These are phyloP conservation scores for Cryphonectria radicalis DNA, from an alignment of 2,329 filamentous ascomycete species.

Conservation along the genomic window DNA sequence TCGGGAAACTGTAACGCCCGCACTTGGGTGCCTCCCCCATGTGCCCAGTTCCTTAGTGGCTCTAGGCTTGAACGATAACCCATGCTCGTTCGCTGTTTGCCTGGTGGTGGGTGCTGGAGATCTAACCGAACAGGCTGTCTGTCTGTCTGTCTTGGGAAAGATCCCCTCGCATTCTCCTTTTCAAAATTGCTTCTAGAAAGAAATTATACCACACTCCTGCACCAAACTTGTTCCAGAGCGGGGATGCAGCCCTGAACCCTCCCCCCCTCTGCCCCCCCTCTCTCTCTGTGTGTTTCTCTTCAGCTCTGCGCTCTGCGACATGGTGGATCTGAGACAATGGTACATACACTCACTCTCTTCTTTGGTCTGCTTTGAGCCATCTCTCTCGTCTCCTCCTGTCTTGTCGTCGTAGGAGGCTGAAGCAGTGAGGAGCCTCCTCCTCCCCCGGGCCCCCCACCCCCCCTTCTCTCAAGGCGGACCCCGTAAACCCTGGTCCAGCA, in stretches of 20 bases:
- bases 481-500: neutral
- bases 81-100: neutral
- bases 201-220: neutral
- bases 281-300: neutral
- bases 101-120: neutral
- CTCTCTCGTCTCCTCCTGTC: neutral
- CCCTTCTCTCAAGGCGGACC: neutral
- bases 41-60: neutral
- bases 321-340: neutral
- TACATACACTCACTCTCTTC: neutral
- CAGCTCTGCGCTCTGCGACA: neutral
- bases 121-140: neutral
- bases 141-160: no score
- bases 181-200: slow-evolving; percentile 10
- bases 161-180: slow-evolving; percentile 6
- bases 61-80: neutral
- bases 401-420: slow-evolving; percentile 1
- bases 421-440: neutral
- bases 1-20: neutral
- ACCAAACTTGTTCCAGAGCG: neutral
- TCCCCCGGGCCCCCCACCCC: neutral
- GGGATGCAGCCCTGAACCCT: neutral
- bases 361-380: neutral
- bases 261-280: no score
- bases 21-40: neutral